Evolutionary conservation across 2,329 filamentous ascomycete species (phyloP).

Genomic region (Scleromitrula shiraiana): DNA sequence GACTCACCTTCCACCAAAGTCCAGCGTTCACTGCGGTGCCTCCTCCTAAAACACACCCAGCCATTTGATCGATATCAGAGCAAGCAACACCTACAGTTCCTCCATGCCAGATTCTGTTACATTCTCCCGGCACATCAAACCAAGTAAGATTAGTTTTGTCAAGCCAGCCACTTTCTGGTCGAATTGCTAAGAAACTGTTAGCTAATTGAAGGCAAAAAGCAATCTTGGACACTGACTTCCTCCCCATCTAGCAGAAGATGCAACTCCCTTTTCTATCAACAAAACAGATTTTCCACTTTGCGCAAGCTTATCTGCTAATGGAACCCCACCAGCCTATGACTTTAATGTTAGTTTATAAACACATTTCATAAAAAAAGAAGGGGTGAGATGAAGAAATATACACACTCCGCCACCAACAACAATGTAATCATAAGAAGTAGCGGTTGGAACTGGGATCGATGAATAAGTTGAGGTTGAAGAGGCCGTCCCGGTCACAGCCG

Average conservation of each 20-base stretch:
- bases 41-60: constrained; percentile 63
- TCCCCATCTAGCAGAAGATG: constrained; percentile 57
- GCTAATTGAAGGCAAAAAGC: not conserved
- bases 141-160: constrained; percentile 55
- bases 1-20: constrained; percentile 53
- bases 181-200: constrained; percentile 16
- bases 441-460: constrained; percentile 38
- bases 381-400: not conserved
- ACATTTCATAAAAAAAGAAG: not conserved
- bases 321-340: constrained; percentile 39
- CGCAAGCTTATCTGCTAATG: constrained; percentile 50
- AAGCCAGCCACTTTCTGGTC: constrained; percentile 45
- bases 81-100: constrained; percentile 45
- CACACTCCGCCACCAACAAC: constrained; percentile 42
- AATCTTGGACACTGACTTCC: constrained; percentile 34
- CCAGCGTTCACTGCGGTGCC: constrained; percentile 50
- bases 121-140: constrained; percentile 64
- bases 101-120: constrained; percentile 51
- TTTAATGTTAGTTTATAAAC: not conserved
- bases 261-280: constrained; percentile 52
- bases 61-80: constrained; percentile 64
- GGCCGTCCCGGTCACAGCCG: constrained; percentile 27
- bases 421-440: constrained; percentile 45
- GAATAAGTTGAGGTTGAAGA: constrained; percentile 40
- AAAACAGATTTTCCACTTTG: constrained; percentile 58